Percentiles rank a stretch among this genome's conserved stretches.
Conservation (phyloP, 768 basidiomycete genomes). For the Mycena chlorophos region DNA sequence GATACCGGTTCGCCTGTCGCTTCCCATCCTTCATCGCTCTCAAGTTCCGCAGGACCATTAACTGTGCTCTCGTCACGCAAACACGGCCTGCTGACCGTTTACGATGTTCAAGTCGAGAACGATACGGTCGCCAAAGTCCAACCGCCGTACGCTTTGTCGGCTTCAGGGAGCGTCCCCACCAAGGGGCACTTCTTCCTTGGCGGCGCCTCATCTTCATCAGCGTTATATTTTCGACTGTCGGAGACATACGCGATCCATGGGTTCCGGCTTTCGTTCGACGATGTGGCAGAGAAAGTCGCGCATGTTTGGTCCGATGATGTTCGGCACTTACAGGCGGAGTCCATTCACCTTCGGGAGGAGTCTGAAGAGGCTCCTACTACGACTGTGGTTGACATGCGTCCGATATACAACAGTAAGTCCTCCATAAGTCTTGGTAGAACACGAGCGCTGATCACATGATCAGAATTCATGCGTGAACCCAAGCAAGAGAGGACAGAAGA, state of each 20-base stretch:
- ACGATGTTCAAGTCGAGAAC: constrained; percentile 53
- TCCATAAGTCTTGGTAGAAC: no score
- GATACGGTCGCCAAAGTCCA: constrained; percentile 47
- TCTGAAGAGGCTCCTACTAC: constrained; percentile 43
- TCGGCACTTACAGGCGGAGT: constrained; percentile 34
- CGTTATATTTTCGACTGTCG: constrained; percentile 49
- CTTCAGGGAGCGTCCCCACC: constrained; percentile 28
- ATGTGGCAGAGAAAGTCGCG: constrained; percentile 19
- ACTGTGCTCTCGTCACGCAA: constrained; percentile 62
- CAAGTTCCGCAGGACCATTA: constrained; percentile 39
- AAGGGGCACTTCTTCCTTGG: constrained; percentile 37
- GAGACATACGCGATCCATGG: constrained; percentile 48
- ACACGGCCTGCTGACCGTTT: constrained; percentile 61
- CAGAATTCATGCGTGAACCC: constrained; percentile 32
- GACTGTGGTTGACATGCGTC: constrained; percentile 48
- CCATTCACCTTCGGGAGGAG: constrained; percentile 32
- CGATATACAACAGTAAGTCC: constrained; percentile 57
- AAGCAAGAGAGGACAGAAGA: constrained; percentile 31
- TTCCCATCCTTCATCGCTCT: background rate
- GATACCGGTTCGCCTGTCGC: constrained; percentile 29
- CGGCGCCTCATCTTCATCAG: constrained; percentile 27
- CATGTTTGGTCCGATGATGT: constrained; percentile 44
- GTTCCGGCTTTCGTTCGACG: constrained; percentile 35
- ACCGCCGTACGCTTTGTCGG: constrained; percentile 8
- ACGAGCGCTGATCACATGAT: no score